Percentiles rank a stretch among this genome's conserved stretches.
Evolutionary conservation across 1,284 basidiomycete genomes (phyloP).

Genomic region (Schizophyllum amplum): DNA sequence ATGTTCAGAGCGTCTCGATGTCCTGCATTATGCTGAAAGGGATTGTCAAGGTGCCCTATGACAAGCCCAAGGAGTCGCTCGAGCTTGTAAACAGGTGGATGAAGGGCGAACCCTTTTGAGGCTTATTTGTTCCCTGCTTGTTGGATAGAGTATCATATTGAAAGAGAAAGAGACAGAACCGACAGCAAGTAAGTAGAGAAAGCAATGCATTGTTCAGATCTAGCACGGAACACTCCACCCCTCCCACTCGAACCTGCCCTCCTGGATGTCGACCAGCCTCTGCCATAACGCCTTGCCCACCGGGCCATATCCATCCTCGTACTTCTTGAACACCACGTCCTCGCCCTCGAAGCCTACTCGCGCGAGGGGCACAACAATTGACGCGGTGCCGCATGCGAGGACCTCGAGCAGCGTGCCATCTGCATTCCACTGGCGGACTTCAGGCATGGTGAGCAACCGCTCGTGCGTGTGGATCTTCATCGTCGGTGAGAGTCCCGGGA

Average conservation of each 20-base stretch:
- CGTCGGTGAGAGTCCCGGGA: conserved; percentile 32
- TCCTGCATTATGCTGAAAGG: not conserved
- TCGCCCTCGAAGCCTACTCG: conserved; percentile 45
- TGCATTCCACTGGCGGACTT: conserved; percentile 41
- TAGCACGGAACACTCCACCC: conserved; percentile 24
- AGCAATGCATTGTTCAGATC: too few species aligned
- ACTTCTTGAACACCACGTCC: conserved; percentile 41
- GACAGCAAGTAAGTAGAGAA: too few species aligned
- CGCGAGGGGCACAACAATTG: conserved; percentile 50
- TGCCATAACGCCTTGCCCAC: conserved; percentile 50
- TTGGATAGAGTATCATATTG: too few species aligned
- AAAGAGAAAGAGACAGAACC: too few species aligned
- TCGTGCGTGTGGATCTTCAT: conserved; percentile 48
- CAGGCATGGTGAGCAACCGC: conserved; percentile 51
- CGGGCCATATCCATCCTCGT: conserved; percentile 25
- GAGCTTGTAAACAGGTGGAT: conserved; percentile 40
- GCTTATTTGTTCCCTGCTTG: too few species aligned
- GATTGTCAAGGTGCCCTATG: conserved; percentile 38
- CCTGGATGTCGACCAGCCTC: conserved; percentile 56
- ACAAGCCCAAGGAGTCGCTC: conserved; percentile 42
- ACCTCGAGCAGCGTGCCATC: conserved; percentile 60
- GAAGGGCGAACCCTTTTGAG: conserved; percentile 13
- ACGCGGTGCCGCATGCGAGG: conserved; percentile 70
- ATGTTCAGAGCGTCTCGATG: conserved; percentile 11
- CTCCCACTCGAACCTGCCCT: conserved; percentile 42